Conservation (phyloP, 2,329 filamentous ascomycete species). For the Davidsoniella eucalypti region DNA sequence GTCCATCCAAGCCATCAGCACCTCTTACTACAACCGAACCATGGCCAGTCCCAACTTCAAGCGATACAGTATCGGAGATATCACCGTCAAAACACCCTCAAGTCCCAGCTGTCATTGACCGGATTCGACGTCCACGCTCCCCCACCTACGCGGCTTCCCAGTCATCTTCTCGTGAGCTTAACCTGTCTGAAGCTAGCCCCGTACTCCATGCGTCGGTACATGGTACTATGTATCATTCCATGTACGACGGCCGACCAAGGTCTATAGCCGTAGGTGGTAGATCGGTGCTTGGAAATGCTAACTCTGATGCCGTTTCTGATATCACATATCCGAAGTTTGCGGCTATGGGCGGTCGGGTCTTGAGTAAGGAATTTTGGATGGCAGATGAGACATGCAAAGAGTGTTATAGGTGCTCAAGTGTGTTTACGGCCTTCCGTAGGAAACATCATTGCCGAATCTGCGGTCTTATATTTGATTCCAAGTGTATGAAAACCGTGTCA, state of each 20-base stretch:
- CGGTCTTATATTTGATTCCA: conserved; percentile 96
- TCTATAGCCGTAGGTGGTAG: conserved; percentile 23
- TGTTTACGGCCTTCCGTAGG: conserved; percentile 82
- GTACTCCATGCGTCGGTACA: conserved; percentile 40
- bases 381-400: conserved; percentile 95
- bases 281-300: conserved; percentile 32
- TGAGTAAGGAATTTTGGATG: conserved; percentile 98
- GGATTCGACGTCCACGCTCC: conserved; percentile 24
- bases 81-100: conserved; percentile 25
- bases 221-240: conserved; percentile 39
- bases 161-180: conserved; percentile 42
- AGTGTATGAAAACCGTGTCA: conserved; percentile 83
- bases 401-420: conserved; percentile 79
- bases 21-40: conserved; percentile 11
- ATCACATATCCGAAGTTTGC: conserved; percentile 44
- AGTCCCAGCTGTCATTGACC: conserved; percentile 36
- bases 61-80: conserved; percentile 13
- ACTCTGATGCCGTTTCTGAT: conserved; percentile 37
- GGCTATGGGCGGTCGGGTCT: conserved; percentile 67
- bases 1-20: conserved; percentile 22
- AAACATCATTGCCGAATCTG: conserved; percentile 95
- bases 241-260: conserved; percentile 28
- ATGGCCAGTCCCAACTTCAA: conserved; percentile 10
- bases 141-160: conserved; percentile 25
- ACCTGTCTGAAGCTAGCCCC: conserved; percentile 38